Percentiles rank a stretch among this genome's conserved stretches.
These are phyloP conservation scores for Hypoxylon sp. DNA, from an alignment of 2,329 filamentous ascomycete genomes.

Conservation along the genomic window DNA sequence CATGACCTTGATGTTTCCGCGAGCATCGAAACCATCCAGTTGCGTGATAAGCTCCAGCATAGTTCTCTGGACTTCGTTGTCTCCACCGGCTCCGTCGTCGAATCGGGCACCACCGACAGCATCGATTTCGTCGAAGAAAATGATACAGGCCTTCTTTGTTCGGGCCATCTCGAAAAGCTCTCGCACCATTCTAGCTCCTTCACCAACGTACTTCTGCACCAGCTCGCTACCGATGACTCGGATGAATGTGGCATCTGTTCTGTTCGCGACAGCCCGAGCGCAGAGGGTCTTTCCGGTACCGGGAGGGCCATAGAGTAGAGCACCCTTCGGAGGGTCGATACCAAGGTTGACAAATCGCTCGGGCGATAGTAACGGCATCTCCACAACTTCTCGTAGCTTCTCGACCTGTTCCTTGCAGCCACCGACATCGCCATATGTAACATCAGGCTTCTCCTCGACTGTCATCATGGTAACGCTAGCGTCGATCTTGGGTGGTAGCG, in stretches of 20 bases:
- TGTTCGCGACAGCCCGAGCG: conserved; percentile 95
- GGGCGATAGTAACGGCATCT: conserved; percentile 96
- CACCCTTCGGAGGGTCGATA: conserved; percentile 98
- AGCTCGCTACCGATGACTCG: conserved; percentile 97
- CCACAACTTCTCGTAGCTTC: conserved; percentile 97
- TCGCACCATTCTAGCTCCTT: conserved; percentile 97
- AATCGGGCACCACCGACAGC: conserved; percentile 96
- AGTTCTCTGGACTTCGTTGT: conserved; percentile 97
- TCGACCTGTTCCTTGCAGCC: conserved; percentile 99
- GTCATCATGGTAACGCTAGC: conserved; percentile 99
- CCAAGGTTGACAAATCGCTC: conserved; percentile 99
- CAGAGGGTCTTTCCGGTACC: conserved; percentile 99
- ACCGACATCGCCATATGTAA: conserved; percentile 98
- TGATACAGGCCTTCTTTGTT: conserved; percentile 99
- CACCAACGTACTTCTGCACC: conserved; percentile 98
- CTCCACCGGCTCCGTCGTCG: conserved; percentile 94
- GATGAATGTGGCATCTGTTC: conserved; percentile 98
- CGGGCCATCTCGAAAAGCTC: conserved; percentile 99
- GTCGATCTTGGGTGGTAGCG: conserved; percentile 97
- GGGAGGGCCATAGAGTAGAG: conserved; percentile 94
- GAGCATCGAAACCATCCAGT: conserved; percentile 94
- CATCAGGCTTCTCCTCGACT: conserved; percentile 99
- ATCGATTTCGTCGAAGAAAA: conserved; percentile 99
- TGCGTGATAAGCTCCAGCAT: conserved; percentile 99
- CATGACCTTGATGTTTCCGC: conserved; percentile 99